Evolutionary conservation across 768 basidiomycete species (phyloP).

Genomic region (Brasilioporus rufonigricans): DNA sequence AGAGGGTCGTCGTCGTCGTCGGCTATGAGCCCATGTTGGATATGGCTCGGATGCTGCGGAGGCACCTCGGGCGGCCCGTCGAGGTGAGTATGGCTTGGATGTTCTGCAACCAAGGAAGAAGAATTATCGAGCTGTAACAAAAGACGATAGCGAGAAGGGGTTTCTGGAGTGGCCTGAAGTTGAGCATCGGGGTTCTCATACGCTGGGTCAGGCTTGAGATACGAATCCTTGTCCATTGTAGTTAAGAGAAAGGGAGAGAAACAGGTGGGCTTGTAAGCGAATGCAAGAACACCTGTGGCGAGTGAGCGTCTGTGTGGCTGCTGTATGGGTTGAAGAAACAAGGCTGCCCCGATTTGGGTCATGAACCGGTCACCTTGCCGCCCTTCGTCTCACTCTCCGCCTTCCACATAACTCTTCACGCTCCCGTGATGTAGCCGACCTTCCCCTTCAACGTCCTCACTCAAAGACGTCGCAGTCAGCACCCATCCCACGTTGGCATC

Average conservation of each 20-base stretch:
- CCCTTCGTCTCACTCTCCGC: too few species aligned
- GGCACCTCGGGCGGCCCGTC: constrained; percentile 13
- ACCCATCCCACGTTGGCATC: too few species aligned
- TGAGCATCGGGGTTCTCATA: constrained; percentile 24
- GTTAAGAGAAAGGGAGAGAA: constrained; percentile 12
- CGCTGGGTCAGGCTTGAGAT: constrained; percentile 17
- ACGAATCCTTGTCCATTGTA: constrained; percentile 21
- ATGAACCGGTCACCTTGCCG: constrained; percentile 20
- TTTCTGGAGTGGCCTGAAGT: too few species aligned
- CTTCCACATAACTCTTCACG: too few species aligned
- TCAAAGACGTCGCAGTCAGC: too few species aligned
- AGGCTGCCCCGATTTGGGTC: constrained; percentile 14
- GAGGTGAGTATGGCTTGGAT: background rate
- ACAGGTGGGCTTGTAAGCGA: constrained; percentile 30
- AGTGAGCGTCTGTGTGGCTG: constrained; percentile 9
- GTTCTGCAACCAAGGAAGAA: constrained; percentile 19
- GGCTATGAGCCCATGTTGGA: constrained; percentile 7
- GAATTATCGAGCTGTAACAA: constrained; percentile 33
- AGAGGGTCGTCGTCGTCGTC: constrained; percentile 23
- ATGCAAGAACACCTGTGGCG: constrained; percentile 29
- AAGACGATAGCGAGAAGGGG: too few species aligned
- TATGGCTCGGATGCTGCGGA: constrained; percentile 6
- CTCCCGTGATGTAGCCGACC: too few species aligned
- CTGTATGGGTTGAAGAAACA: constrained; percentile 20
- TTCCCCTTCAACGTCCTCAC: too few species aligned